These are phyloP conservation scores for Phalaenopsis aphrodite DNA, from an alignment of 106 monocot species.

Conservation along the genomic window DNA sequence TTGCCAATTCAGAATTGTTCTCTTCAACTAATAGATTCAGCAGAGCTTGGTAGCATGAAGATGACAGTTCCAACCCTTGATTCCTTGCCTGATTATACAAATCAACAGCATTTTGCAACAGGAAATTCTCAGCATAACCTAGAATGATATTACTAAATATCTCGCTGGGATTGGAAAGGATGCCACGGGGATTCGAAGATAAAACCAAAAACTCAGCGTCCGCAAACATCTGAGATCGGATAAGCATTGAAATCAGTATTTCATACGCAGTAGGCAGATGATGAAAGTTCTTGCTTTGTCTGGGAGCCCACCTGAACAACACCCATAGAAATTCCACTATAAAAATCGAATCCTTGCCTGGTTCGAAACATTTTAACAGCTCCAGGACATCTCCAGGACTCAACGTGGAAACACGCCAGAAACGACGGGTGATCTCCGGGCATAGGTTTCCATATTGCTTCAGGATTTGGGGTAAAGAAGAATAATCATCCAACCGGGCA, in stretches of 20 bases:
- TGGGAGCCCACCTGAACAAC: slow-evolving; percentile 56
- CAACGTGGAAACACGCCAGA: slow-evolving; percentile 50
- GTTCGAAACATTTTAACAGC: slow-evolving; percentile 34
- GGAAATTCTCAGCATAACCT: slow-evolving; percentile 30
- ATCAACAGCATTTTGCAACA: slow-evolving; percentile 27
- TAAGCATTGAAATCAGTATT: slow-evolving; percentile 49
- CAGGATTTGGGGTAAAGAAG: slow-evolving; percentile 42
- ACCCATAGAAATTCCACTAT: slow-evolving; percentile 43
- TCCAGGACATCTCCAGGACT: slow-evolving; percentile 50
- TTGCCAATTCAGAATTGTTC: slow-evolving; percentile 24
- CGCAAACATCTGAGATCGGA: slow-evolving; percentile 29
- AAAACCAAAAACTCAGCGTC: slow-evolving; percentile 58
- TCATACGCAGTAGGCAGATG: slow-evolving; percentile 64
- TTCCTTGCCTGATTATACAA: slow-evolving; percentile 40
- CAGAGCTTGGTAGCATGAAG: slow-evolving; percentile 39
- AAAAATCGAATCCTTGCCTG: not conserved
- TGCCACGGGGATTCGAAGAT: slow-evolving; percentile 10
- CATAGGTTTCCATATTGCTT: slow-evolving; percentile 32
- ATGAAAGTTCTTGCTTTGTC: slow-evolving; percentile 32
- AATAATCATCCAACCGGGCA: slow-evolving; percentile 15
- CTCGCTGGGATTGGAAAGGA: slow-evolving; percentile 8
- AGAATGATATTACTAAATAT: slow-evolving; percentile 51
- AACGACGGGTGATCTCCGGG: slow-evolving; percentile 58
- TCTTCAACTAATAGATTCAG: slow-evolving; percentile 24
- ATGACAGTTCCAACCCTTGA: slow-evolving; percentile 24